A percentile compares a stretch with the other conserved stretches of the same genome.
Evolutionary conservation across 2,329 filamentous ascomycete genomes (phyloP).

Genomic region (Colletotrichum plurivorum): DNA sequence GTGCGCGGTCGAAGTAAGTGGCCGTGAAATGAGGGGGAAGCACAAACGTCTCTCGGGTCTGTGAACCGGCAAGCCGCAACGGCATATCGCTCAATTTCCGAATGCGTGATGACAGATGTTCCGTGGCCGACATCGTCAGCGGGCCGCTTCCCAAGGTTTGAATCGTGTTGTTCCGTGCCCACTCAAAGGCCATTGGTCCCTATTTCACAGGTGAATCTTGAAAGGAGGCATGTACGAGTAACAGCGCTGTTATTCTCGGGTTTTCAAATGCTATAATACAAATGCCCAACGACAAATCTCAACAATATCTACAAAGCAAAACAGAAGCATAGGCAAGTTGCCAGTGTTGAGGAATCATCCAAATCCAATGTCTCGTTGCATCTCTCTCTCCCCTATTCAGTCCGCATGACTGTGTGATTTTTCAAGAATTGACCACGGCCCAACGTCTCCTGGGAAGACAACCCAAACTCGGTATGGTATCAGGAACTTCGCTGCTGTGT

Average conservation of each 20-base stretch:
- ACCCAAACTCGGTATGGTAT: constrained; percentile 11
- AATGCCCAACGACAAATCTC: constrained; percentile 17
- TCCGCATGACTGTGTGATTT: background rate
- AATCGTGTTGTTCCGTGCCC: too few relatives aligned
- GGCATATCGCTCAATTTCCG: too few relatives aligned
- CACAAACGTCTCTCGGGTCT: too few relatives aligned
- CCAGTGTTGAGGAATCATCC: constrained; percentile 3
- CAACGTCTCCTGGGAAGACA: constrained; percentile 34
- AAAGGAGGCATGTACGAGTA: background rate
- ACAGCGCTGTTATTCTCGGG: constrained; percentile 32
- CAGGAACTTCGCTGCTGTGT: constrained; percentile 17
- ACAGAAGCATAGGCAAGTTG: background rate
- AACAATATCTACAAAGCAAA: constrained; percentile 30
- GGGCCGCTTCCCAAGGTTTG: too few relatives aligned
- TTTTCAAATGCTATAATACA: constrained; percentile 21
- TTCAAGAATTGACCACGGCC: background rate
- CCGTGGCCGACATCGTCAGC: too few relatives aligned
- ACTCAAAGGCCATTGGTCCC: background rate
- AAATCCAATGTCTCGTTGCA: constrained; percentile 4
- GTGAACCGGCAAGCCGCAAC: too few relatives aligned
- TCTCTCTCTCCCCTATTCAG: background rate
- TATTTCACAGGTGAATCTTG: background rate
- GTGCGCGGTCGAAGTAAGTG: too few relatives aligned
- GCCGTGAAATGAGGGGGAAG: too few relatives aligned
- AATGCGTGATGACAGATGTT: too few relatives aligned